Evolutionary conservation across 805 yeast species (phyloP).

Genomic region (Yarrowia sp.): DNA sequence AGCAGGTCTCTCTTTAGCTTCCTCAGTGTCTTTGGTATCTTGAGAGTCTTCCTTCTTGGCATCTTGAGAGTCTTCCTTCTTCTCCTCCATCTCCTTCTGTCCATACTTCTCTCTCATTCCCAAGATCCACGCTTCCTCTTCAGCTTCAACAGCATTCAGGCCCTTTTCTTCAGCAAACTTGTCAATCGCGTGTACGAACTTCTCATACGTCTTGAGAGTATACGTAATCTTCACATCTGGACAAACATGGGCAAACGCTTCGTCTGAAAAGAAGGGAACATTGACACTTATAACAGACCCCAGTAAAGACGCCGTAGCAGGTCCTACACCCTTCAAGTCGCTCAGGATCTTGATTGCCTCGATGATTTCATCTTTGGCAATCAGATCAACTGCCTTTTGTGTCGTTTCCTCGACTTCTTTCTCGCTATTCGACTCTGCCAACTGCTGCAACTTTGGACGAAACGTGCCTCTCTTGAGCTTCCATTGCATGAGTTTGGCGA

Average conservation of each 20-base stretch:
- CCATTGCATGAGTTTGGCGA: slow-evolving; percentile 25
- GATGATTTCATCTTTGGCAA: background rate
- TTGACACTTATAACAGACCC: slow-evolving; percentile 1
- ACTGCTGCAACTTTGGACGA: slow-evolving; percentile 18
- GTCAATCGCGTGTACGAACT: background rate
- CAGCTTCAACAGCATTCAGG: slow-evolving; percentile 10
- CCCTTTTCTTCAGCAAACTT: background rate
- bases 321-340: slow-evolving; percentile 30
- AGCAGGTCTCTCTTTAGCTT: slow-evolving; percentile 3
- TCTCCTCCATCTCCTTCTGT: background rate
- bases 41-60: background rate
- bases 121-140: slow-evolving; percentile 28
- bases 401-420: slow-evolving; percentile 1
- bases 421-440: slow-evolving; percentile 15
- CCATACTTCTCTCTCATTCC: slow-evolving; percentile 39
- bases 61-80: no score
- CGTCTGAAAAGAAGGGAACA: slow-evolving; percentile 32
- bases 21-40: background rate
- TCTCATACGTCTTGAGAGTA: slow-evolving; percentile 8
- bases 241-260: slow-evolving; percentile 15
- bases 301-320: slow-evolving; percentile 33
- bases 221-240: slow-evolving; percentile 15
- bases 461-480: slow-evolving; percentile 35
- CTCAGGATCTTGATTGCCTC: slow-evolving; percentile 9
- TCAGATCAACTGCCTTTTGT: slow-evolving; percentile 10